A percentile compares a stretch with the other conserved stretches of the same genome.
phyloP scores from a whole-genome alignment of 2,329 filamentous ascomycete genomes.

The Calonectria honghensis region DNA sequence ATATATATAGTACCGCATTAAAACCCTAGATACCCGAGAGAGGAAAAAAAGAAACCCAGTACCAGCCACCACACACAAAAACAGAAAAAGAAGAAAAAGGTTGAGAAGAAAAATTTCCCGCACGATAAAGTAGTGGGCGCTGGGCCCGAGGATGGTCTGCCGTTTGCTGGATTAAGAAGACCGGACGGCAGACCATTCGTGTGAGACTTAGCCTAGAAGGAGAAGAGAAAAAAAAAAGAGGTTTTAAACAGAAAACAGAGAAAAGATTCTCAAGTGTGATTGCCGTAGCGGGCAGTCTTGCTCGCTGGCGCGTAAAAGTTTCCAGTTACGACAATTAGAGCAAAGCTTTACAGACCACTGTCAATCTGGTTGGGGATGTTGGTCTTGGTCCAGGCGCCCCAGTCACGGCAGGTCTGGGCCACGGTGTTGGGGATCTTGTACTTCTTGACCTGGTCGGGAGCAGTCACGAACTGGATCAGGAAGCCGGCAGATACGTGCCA shows the following conservation, averaged over 20 bases:
- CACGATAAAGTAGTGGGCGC: conserved; percentile 19
- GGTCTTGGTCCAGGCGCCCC: conserved; percentile 68
- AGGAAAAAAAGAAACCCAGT: background rate
- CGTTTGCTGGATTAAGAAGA: background rate
- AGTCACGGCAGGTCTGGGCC: conserved; percentile 72
- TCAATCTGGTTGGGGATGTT: conserved; percentile 72
- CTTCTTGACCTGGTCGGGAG: conserved; percentile 62
- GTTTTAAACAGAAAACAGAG: background rate
- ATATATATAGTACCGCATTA: conserved; percentile 5
- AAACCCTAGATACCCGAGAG: background rate
- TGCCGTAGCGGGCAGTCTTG: background rate
- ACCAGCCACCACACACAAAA: background rate
- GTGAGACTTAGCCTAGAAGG: conserved; percentile 32
- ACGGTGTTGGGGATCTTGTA: conserved; percentile 68
- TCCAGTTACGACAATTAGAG: conserved; percentile 2
- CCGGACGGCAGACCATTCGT: conserved; percentile 1
- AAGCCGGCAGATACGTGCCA: conserved; percentile 75
- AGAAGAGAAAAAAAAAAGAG: conserved; percentile 19
- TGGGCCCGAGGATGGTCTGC: conserved; percentile 15
- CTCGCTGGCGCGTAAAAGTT: background rate
- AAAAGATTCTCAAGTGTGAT: background rate
- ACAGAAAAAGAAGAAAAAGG: background rate
- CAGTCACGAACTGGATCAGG: conserved; percentile 70
- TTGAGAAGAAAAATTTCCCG: background rate
- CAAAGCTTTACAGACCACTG: conserved; percentile 66